Base-by-base conservation (phyloP, 2,329 filamentous ascomycete species). In the Pezicula radicicola region DNA sequence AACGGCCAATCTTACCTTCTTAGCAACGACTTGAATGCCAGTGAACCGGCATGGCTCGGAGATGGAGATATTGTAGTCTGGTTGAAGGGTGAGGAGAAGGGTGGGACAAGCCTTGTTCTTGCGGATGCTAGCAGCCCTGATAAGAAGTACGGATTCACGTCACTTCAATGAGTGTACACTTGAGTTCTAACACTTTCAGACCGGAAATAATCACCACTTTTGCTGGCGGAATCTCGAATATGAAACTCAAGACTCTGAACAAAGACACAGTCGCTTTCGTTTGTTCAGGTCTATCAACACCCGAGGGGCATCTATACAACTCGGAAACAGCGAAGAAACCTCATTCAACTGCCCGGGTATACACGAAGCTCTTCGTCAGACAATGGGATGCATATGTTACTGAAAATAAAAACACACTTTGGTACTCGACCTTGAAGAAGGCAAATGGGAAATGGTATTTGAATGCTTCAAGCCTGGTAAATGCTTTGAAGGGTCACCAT, bases 301-400 rank as follows among this genome's bases (percentile, higher is more conserved):
- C 86, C 3, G 77, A 84, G 43, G 92, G 90, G 5, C 73, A 81
- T 1, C 77, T 94, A 25, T 85, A 85, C 70, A 88, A 88, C 65
- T 75, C 82, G 12, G 75, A 84, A 36, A 75, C 77, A 13, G 83
- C 80, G 36, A 72, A 80, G 56, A 82, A 84, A 63, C 74, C 80
- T 2, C 70, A 76, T 21, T 85, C 85, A 18, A 80, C 82, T 3
- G 90, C 83, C 27, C 85, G 81, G 61, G 78, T 91, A 19, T 94
- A 94, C 68, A 83, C 82, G 18, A 82, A 80, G 45, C 80, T 92
- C 25, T 94, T 89, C 63, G 88, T 89, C 27, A 81, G 90, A 13
- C 89, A 95, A 63, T 95, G 90, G 90, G 89, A 95, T 66, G 70
- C 78, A n/a, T 95, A 87, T 71, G 75, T 84, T 25, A 83, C 80